These are phyloP conservation scores for Leccinellum luteum DNA, from an alignment of 768 basidiomycete genomes.

Conservation along the genomic window DNA sequence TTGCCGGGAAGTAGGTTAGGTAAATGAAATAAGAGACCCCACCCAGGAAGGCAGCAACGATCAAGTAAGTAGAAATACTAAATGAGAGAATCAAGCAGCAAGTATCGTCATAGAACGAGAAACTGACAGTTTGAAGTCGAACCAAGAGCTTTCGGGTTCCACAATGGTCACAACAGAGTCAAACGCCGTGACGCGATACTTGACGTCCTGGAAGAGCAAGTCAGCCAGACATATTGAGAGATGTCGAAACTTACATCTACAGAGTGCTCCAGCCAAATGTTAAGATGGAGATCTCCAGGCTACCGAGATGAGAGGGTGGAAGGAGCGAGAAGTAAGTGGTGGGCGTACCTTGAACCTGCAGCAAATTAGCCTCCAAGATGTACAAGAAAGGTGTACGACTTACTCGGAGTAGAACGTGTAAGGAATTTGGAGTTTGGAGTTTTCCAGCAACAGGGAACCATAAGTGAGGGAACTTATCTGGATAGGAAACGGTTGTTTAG, in stretches of 20 bases:
- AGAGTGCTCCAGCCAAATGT: constrained; percentile 72
- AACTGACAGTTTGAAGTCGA: constrained; percentile 78
- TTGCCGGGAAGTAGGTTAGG: constrained; percentile 58
- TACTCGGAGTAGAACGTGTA: constrained; percentile 82
- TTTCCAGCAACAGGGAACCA: constrained; percentile 49
- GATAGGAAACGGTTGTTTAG: neutral
- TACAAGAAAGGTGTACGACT: constrained; percentile 28
- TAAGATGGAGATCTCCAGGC: constrained; percentile 75
- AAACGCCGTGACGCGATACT: constrained; percentile 63
- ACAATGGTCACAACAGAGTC: constrained; percentile 77
- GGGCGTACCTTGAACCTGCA: constrained; percentile 58
- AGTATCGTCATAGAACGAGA: neutral
- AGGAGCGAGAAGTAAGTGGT: neutral
- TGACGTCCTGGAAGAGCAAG: constrained; percentile 42
- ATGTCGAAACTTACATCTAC: constrained; percentile 47
- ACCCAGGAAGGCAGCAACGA: constrained; percentile 61
- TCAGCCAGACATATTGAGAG: neutral
- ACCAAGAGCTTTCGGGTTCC: constrained; percentile 73
- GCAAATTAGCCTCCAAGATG: constrained; percentile 1
- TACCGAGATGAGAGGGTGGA: constrained; percentile 28
- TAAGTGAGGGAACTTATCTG: constrained; percentile 62
- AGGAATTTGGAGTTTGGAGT: constrained; percentile 61
- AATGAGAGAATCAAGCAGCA: neutral
- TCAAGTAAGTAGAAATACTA: constrained; percentile 67
- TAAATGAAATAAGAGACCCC: constrained; percentile 65